Evolutionary conservation across 1,284 basidiomycete species (phyloP), one percentile per base, ranked within the genome.

Genomic region (Athelia sp.): DNA sequence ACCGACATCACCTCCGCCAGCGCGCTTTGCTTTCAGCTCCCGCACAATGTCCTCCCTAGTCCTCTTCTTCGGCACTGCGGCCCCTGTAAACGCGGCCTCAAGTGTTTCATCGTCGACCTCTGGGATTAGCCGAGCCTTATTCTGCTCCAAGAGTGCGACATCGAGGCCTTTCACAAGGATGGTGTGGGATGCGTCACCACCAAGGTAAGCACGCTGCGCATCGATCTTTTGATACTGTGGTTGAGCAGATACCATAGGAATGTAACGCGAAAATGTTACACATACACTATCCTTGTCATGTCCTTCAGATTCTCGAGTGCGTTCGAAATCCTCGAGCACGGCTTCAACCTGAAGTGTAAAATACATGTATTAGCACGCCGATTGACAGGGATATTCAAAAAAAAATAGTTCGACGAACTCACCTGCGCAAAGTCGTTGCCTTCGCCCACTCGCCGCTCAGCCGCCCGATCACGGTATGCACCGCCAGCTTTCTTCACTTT

Each of bases 121-220:
- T 8, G 72, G 66, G 9, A 76, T 74, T 0, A 65, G 68, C 13
- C 79, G 79, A 0, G 89, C 88, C 66, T 83, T 90, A 56, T 90
- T 84, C 59, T 91, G 87, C 58, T 93, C 89, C 8, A 97, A 72
- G 3, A 96, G 76, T 0, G 90, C 84, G 62, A 86, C 81, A 62
- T 97, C 93, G 29, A 97, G 81, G n/a, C 93, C 90, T 59, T 93
- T 95, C 36, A 94, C 90, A 3, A 94, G 79, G 43, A 94, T 81
- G 2, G 88, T 84, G 63, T 95, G 90, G 48, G 85, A 79, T 38
- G 82, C 81, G 64, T 96, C 92, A 31, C 92, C 92, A n/a, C 93
- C 93, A 1, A 95, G 78, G 64, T 91, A 93, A 43, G 75, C 75
- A 42, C 92, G 78, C 62, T 91, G 81, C 50, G 83, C 77, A 48